These are phyloP conservation scores for Beauveria sp. DNA, from an alignment of 2,329 filamentous ascomycete genomes.

Conservation along the genomic window DNA sequence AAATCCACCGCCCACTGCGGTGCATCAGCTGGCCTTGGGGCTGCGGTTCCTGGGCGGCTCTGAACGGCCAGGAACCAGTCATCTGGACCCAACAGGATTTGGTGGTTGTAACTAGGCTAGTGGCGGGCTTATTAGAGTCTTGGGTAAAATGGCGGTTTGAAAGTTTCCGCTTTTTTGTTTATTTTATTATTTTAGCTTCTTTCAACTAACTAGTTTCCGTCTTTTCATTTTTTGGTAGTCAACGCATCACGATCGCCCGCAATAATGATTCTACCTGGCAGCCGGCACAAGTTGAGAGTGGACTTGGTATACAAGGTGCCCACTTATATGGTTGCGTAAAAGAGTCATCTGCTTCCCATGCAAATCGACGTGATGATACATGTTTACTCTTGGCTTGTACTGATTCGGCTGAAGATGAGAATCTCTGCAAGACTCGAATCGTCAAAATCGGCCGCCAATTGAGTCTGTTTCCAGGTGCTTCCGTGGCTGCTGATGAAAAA, in stretches of 20 bases:
- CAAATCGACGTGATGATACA: neutral
- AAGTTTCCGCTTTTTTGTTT: neutral
- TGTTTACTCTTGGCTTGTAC: neutral
- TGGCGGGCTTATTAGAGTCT: neutral
- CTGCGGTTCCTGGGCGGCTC: neutral
- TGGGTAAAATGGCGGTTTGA: neutral
- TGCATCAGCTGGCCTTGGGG: constrained; percentile 3
- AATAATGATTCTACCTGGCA: neutral
- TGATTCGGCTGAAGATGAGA: neutral
- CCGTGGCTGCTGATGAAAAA: neutral
- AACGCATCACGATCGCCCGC: constrained; percentile 3
- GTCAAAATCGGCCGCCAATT: neutral
- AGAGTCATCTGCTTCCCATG: neutral
- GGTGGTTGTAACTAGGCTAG: neutral
- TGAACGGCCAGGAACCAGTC: neutral
- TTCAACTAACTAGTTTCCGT: neutral
- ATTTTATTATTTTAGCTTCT: neutral
- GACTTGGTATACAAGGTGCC: neutral
- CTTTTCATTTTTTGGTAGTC: neutral
- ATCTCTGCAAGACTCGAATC: neutral
- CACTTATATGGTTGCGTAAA: neutral
- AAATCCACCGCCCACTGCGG: neutral
- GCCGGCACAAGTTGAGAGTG: neutral
- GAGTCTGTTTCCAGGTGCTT: neutral
- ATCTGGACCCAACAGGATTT: constrained; percentile 1